Evolutionary conservation across 2,329 filamentous ascomycete genomes (phyloP).

Genomic region (Bipolaris oryzae): DNA sequence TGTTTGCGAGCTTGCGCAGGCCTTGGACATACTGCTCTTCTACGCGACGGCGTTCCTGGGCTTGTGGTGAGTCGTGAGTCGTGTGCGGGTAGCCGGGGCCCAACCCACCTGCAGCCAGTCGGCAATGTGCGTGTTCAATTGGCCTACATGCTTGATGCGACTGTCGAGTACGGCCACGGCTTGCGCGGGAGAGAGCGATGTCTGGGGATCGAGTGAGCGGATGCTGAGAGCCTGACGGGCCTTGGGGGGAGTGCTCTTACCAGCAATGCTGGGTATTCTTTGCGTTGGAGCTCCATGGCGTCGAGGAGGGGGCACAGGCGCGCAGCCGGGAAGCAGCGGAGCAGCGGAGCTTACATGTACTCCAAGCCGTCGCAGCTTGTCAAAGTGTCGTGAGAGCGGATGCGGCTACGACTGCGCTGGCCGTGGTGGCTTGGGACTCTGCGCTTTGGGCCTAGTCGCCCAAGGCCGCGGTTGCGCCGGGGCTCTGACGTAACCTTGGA

Average conservation of each 20-base stretch:
- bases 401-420: conserved; percentile 40
- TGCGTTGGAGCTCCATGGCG: conserved; percentile 70
- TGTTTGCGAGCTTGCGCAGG: conserved; percentile 78
- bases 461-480: conserved; percentile 15
- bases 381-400: conserved; percentile 41
- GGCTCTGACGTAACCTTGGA: conserved; percentile 28
- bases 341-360: conserved; percentile 39
- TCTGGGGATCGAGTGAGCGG: conserved; percentile 60
- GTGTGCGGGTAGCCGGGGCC: conserved; percentile 4
- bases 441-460: conserved; percentile 29
- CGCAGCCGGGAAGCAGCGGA: conserved; percentile 34
- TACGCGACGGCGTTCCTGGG: conserved; percentile 85
- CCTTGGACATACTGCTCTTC: conserved; percentile 88
- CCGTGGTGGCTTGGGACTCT: conserved; percentile 32
- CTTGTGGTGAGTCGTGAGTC: conserved; percentile 27
- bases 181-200: conserved; percentile 78
- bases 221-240: conserved; percentile 21
- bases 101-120: conserved; percentile 91
- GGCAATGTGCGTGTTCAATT: conserved; percentile 87
- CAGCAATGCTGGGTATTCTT: conserved; percentile 94
- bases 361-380: conserved; percentile 30
- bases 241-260: conserved; percentile 57
- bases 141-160: conserved; percentile 83
- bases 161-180: conserved; percentile 84
- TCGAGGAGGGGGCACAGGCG: conserved; percentile 27